Conservation (phyloP, 768 basidiomycete species). For the Amanita exitialis region DNA sequence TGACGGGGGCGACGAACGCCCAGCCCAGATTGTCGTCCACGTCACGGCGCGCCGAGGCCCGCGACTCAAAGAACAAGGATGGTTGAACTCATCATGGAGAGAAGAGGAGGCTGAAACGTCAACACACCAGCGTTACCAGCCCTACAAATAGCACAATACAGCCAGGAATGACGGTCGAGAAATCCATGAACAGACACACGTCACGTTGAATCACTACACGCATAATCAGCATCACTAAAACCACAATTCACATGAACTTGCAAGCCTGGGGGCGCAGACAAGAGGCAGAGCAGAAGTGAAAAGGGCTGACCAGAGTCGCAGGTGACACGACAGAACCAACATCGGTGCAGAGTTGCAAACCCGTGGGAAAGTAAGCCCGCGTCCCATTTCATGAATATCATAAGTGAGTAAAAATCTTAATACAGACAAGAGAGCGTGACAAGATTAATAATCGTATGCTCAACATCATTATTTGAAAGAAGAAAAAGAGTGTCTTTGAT, state of each 20-base stretch:
- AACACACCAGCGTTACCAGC: constrained; percentile 28
- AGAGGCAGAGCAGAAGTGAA: background rate
- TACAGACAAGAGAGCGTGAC: background rate
- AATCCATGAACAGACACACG: constrained; percentile 5
- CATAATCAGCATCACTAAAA: background rate
- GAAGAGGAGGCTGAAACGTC: background rate
- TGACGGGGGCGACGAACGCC: constrained; percentile 22
- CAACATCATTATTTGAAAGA: background rate
- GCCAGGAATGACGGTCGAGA: constrained; percentile 24
- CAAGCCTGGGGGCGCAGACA: background rate
- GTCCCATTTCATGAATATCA: constrained; percentile 2
- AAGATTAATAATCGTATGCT: constrained; percentile 2
- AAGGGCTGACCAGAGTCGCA: background rate
- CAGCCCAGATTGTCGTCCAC: constrained; percentile 56
- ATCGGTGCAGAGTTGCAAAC: background rate
- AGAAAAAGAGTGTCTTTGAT: background rate
- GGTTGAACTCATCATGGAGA: constrained; percentile 31
- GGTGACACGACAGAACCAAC: background rate
- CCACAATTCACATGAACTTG: constrained; percentile 9
- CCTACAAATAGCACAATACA: constrained; percentile 21
- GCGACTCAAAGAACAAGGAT: constrained; percentile 92
- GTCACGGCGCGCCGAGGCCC: constrained; percentile 54
- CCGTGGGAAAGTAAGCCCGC: constrained; percentile 11
- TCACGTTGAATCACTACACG: background rate
- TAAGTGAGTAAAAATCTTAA: background rate